Evolutionary conservation across 768 basidiomycete species (phyloP), one percentile per base, ranked within the genome.

Genomic region (Saitozyma sp.): DNA sequence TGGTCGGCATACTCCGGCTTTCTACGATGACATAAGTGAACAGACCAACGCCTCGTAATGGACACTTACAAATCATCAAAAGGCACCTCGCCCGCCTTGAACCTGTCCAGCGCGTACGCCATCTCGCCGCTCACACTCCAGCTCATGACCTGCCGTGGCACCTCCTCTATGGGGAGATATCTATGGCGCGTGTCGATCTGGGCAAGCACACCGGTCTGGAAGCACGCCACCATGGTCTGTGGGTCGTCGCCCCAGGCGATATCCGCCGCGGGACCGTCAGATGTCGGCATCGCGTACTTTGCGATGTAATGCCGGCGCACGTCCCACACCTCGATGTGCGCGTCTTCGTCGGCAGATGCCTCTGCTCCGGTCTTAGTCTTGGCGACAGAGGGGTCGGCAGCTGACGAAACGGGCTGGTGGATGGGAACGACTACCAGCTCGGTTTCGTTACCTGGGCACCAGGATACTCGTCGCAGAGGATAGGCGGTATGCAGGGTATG

Each of bases 281-380:
- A 59, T 2, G 62, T 60, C 5, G 67, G 70, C 9, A 79, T 43
- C 7, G 66, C 60, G 41, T 79, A 79, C 51, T 79, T 79, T 19
- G 73, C 67, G 17, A 79, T 59, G 50, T 76, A 64, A 37, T 76
- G 74, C 37, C 78, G 59, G 8, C 78, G 56, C 3, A 79, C 76
- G 49, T 79, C 76, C 78, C 78, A 79, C 16, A 79, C 66, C 48
- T 79, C 78, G n/a, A 79, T 58, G 52, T 74, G 74, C 17, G 69
- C 67, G 20, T 78, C 75, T 9, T 67, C 69, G 40, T 73, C 71
- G 5, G 56, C 13, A 29, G 8, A 39, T n/a, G 48, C 48, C 3
- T 38, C 45, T 5, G 39, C 49, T 1, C 42, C 45, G 45, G n/a
- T 17, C 11, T 46, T 46, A 2, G 45, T 46, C 6, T 11, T 46